Percentiles rank a stretch among this genome's conserved stretches.
Evolutionary conservation across 768 basidiomycete species (phyloP).

Genomic region (Rhodocollybia butyracea): DNA sequence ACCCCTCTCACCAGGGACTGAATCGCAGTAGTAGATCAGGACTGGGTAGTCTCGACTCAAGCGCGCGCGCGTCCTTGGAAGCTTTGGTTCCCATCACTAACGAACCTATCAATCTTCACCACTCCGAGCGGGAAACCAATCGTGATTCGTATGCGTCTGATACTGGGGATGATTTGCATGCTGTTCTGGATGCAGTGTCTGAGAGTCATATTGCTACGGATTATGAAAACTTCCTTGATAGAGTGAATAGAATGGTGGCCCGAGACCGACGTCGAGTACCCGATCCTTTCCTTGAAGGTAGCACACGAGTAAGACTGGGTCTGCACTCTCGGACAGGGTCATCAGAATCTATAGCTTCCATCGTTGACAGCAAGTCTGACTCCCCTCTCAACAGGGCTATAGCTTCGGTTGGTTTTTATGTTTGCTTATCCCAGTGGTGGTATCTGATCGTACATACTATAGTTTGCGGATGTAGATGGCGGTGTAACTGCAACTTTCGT

Average conservation of each 20-base stretch:
- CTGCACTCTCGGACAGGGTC: conserved; percentile 76
- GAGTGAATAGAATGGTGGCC: conserved; percentile 81
- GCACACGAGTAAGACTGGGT: conserved; percentile 77
- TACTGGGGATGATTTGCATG: conserved; percentile 7
- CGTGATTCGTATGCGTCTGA: conserved; percentile 21
- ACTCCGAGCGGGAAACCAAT: not conserved
- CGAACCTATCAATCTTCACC: not conserved
- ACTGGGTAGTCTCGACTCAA: conserved; percentile 32
- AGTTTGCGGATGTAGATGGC: conserved; percentile 95
- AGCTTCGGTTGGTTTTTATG: conserved; percentile 56
- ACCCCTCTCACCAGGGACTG: conserved; percentile 13
- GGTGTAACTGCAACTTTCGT: conserved; percentile 90
- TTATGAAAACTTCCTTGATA: conserved; percentile 79
- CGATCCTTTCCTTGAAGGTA: conserved; percentile 81
- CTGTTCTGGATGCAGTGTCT: conserved; percentile 14
- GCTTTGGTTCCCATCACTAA: conserved; percentile 19
- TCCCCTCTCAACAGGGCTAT: conserved; percentile 94
- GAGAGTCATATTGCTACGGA: conserved; percentile 30
- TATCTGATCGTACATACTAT: conserved; percentile 7
- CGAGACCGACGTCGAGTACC: conserved; percentile 74
- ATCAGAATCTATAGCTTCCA: conserved; percentile 88
- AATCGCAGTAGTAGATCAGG: not conserved
- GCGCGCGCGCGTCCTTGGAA: not conserved
- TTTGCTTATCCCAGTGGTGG: not conserved
- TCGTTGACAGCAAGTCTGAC: conserved; percentile 86